Conservation (phyloP, 2,329 filamentous ascomycete species). For the Trematosphaeria pertusa region DNA sequence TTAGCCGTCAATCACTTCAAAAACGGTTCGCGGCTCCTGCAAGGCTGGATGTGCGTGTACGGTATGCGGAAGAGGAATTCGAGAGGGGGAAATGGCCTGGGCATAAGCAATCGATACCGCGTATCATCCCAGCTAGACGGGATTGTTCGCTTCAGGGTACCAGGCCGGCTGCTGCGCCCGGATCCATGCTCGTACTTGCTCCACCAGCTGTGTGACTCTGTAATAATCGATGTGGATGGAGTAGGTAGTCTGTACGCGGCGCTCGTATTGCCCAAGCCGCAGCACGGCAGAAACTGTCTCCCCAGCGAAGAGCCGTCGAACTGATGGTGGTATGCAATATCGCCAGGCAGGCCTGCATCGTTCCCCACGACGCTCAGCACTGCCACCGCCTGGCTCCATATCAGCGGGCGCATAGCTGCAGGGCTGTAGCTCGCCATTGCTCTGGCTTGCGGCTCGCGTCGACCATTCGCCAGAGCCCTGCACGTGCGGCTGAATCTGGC, state of each 20-base stretch:
- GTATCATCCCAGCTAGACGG: not conserved
- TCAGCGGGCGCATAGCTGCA: constrained; percentile 31
- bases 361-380: constrained; percentile 23
- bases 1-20: too few species aligned
- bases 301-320: not conserved
- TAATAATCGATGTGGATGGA: not conserved
- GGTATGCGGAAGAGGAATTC: not conserved
- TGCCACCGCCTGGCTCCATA: constrained; percentile 39
- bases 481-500: constrained; percentile 39
- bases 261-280: constrained; percentile 1
- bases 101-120: constrained; percentile 2
- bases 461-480: constrained; percentile 35
- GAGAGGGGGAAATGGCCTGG: not conserved
- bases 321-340: not conserved
- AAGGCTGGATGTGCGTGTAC: not conserved
- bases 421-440: constrained; percentile 23
- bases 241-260: not conserved
- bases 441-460: constrained; percentile 28
- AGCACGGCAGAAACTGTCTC: not conserved
- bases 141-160: not conserved
- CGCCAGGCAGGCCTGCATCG: not conserved
- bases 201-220: constrained; percentile 1
- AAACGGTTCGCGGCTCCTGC: too few species aligned
- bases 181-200: not conserved
- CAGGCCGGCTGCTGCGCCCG: not conserved